Percentiles rank a stretch among this genome's conserved stretches.
Evolutionary conservation across 768 basidiomycete genomes (phyloP).

Genomic region (Phanerochaete sordida): DNA sequence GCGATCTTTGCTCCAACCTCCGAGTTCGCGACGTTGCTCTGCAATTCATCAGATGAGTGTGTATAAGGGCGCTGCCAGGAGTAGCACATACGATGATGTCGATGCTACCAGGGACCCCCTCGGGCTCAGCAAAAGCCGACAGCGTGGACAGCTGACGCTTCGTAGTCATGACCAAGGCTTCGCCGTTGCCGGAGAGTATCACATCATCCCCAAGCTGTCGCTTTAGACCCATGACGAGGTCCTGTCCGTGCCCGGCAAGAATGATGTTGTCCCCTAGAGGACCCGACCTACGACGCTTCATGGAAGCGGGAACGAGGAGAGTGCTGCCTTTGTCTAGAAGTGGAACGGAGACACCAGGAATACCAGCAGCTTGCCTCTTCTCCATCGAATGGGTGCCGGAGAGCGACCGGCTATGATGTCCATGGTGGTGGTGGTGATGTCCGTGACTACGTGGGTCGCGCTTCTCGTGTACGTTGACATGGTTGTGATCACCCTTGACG

Average conservation of each 20-base stretch:
- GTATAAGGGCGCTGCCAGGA: background rate
- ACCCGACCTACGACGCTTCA: background rate
- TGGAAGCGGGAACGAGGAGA: background rate
- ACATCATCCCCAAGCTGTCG: constrained; percentile 2
- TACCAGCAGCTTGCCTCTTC: constrained; percentile 16
- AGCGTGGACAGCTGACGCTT: constrained; percentile 2
- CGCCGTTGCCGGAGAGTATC: constrained; percentile 16
- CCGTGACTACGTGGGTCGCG: constrained; percentile 13
- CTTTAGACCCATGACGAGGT: constrained; percentile 9
- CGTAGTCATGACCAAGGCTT: constrained; percentile 13
- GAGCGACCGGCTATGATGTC: constrained; percentile 7
- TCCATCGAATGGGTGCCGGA: constrained; percentile 18
- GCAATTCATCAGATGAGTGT: background rate
- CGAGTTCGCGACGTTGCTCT: constrained; percentile 35
- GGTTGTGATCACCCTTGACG: constrained; percentile 19
- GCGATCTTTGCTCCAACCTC: constrained; percentile 33
- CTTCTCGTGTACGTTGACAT: constrained; percentile 12
- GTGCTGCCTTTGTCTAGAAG: background rate
- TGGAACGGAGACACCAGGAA: background rate
- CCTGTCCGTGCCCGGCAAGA: constrained; percentile 16
- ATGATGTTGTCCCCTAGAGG: constrained; percentile 3
- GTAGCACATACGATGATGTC: constrained; percentile 43
- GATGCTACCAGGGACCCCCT: constrained; percentile 38
- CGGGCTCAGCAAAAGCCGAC: background rate
- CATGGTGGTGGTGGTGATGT: constrained; percentile 20